phyloP scores from a whole-genome alignment of 306 rosid genomes.

The Malus sieversii region DNA sequence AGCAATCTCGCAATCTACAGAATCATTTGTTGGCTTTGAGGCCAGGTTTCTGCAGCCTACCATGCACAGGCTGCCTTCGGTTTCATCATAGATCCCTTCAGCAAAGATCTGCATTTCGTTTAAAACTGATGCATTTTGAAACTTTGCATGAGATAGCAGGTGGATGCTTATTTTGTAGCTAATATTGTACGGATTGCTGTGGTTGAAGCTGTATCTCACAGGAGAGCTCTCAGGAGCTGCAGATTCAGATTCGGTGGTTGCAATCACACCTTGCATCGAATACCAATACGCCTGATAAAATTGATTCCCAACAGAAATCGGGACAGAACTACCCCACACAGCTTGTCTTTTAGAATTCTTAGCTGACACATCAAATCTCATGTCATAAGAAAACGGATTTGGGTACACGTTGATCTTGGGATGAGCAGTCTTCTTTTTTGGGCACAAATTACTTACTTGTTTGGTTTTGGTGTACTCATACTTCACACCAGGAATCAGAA shows the following conservation, averaged over 20 bases:
- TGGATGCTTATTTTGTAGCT: slow-evolving; percentile 20
- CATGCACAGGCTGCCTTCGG: slow-evolving; percentile 55
- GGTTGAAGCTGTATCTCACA: background rate
- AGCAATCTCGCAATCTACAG: slow-evolving; percentile 38
- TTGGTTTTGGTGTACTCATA: slow-evolving; percentile 44
- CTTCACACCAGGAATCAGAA: slow-evolving; percentile 7
- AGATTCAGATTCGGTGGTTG: too few relatives aligned
- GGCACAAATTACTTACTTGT: slow-evolving; percentile 30
- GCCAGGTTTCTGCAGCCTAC: slow-evolving; percentile 40
- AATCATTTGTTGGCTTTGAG: background rate
- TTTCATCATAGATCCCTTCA: slow-evolving; percentile 45
- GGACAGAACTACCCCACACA: slow-evolving; percentile 28
- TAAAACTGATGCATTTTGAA: background rate
- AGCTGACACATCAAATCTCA: slow-evolving; percentile 39
- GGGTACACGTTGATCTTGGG: slow-evolving; percentile 12
- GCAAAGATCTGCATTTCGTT: slow-evolving; percentile 21
- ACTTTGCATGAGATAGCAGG: background rate
- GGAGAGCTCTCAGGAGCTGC: background rate
- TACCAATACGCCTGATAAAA: background rate
- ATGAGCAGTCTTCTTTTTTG: background rate
- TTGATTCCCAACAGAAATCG: slow-evolving; percentile 28
- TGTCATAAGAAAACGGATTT: slow-evolving; percentile 18
- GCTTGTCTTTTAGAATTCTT: slow-evolving; percentile 1
- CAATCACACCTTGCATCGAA: background rate
- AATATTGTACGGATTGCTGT: background rate